Percentiles rank a stretch among this genome's conserved stretches.
Evolutionary conservation across 2,329 filamentous ascomycete species (phyloP).

Genomic region (Zymoseptoria ardabiliae): DNA sequence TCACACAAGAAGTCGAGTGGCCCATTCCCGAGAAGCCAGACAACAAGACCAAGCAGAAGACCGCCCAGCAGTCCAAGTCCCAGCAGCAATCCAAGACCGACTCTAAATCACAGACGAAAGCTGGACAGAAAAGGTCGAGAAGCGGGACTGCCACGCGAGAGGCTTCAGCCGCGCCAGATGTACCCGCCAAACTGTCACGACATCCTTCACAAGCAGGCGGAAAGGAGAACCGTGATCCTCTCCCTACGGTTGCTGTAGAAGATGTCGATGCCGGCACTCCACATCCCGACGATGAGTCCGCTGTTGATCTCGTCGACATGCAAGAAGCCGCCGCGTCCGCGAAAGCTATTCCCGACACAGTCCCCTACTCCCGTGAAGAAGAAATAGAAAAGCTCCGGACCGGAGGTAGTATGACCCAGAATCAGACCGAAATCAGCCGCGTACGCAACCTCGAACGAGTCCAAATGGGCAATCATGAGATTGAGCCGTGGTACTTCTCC

Average conservation of each 20-base stretch:
- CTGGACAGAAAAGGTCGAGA: constrained; percentile 38
- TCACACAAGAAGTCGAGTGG: constrained; percentile 91
- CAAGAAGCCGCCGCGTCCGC: constrained; percentile 46
- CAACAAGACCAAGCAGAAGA: constrained; percentile 71
- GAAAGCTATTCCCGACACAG: constrained; percentile 45
- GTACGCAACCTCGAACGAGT: constrained; percentile 91
- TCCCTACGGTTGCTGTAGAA: constrained; percentile 39
- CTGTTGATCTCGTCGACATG: constrained; percentile 46
- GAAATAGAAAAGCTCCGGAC: constrained; percentile 95
- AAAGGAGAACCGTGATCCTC: constrained; percentile 52
- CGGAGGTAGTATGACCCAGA: constrained; percentile 96
- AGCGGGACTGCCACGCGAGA: constrained; percentile 38
- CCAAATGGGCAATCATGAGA: constrained; percentile 84
- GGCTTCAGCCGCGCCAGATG: constrained; percentile 24
- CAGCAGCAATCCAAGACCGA: constrained; percentile 29
- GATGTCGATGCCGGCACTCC: constrained; percentile 41
- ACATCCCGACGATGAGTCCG: constrained; percentile 45
- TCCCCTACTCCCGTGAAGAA: constrained; percentile 66
- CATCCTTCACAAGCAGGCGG: constrained; percentile 50
- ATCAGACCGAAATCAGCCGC: constrained; percentile 90
- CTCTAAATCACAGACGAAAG: constrained; percentile 37
- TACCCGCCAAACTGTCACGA: constrained; percentile 47
- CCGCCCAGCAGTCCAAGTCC: constrained; percentile 30
- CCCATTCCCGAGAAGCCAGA: constrained; percentile 84
- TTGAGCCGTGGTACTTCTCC: constrained; percentile 98